Base-by-base conservation (phyloP, 495 filamentous ascomycete species). In the Clohesyomyces aquaticus region DNA sequence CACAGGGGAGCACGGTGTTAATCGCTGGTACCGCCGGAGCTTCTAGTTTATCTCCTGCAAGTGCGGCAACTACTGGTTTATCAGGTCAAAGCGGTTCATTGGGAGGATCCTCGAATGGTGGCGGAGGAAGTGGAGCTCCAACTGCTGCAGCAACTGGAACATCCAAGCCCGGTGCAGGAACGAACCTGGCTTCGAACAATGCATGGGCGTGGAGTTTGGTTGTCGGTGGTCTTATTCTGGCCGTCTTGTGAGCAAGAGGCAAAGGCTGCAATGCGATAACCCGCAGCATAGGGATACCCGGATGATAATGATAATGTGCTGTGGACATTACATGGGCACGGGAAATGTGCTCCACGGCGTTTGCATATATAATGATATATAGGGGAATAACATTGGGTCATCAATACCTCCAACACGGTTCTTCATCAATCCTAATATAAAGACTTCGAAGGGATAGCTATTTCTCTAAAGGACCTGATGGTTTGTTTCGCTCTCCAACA, bases 401-500 rank as follows among this genome's bases (percentile, higher is more conserved):
- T 41, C 9, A 41, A 41, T 41, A n/a, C 35, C 35, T n/a, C n/a
- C n/a, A n/a, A n/a, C n/a, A n/a, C n/a, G n/a, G n/a, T n/a, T n/a
- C n/a, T n/a, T n/a, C n/a, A n/a, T n/a, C n/a, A n/a, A 41, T 41
- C 9, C 35, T 41, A 9, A n/a, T 41, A n/a, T 9, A n/a, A 41
- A 41, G n/a, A 41, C 35, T 41, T n/a, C 9, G n/a, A 41, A 41
- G 35, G n/a, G 35, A 9, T n/a, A 41, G 35, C 35, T 9, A 9
- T 9, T 41, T 41, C 35, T n/a, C 21, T 22, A 10, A 28, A 47
- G 59, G 59, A 0, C 50, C 50, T 21, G 48, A 22, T 35, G 26
- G 42, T 25, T 12, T 35, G 68, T 83, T 85, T 70, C 77, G 80
- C 72, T 87, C 84, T 19, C 83, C 84, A 78, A 92, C 89, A 76